Evolutionary conservation across 768 basidiomycete genomes (phyloP).

Genomic region (Serendipita sp.): DNA sequence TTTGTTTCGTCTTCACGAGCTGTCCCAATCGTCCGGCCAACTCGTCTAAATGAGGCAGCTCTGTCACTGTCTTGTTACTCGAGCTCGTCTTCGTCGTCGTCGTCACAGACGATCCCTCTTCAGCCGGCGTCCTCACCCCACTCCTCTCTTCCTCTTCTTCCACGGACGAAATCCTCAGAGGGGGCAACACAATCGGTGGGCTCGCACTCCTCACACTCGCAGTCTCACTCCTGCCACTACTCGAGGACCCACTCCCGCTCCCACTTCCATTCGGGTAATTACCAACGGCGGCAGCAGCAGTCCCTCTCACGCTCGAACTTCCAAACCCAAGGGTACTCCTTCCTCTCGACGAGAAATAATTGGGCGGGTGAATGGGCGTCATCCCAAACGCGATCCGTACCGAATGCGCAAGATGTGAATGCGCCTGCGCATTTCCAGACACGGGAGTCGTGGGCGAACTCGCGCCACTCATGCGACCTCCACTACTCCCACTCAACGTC

Average conservation of each 20-base stretch:
- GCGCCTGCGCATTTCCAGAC: not conserved
- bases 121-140: not conserved
- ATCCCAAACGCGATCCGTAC: slow-evolving; percentile 82
- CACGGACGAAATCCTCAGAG: not conserved
- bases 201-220: not conserved
- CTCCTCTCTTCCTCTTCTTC: not conserved
- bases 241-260: no score
- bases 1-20: not conserved
- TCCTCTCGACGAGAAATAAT: not conserved
- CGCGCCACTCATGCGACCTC: not conserved
- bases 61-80: not conserved
- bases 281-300: not conserved
- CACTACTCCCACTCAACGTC: no score
- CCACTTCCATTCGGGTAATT: no score
- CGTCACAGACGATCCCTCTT: not conserved
- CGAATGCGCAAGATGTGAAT: slow-evolving; percentile 51
- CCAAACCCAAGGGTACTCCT: not conserved
- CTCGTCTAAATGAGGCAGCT: not conserved
- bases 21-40: not conserved
- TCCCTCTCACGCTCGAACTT: not conserved
- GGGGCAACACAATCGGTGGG: not conserved
- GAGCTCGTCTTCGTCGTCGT: not conserved
- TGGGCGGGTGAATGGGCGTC: slow-evolving; percentile 51
- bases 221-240: no score
- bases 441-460: not conserved